Evolutionary conservation across 1,139 yeast genomes (phyloP), one percentile per base, ranked within the genome.

Genomic region (Tardiomyces blankii): DNA sequence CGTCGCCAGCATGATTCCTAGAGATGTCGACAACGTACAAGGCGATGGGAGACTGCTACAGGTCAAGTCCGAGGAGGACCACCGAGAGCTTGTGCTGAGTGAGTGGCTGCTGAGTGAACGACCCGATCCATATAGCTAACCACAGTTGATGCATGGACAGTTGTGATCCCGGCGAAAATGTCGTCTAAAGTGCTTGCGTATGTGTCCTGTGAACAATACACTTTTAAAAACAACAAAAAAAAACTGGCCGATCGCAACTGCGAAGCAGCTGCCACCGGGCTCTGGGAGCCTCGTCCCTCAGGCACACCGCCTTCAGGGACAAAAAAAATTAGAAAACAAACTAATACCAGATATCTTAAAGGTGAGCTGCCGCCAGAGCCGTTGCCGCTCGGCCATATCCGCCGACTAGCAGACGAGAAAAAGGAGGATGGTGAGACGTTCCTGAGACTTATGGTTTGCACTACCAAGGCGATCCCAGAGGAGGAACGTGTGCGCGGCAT

Each of bases 101-200:
- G 56, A 41, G 64, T 53, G 11, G 25, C 21, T 1, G 21, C 23
- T 30, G 21, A 19, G 14, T 32, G 14, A 19, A 18, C 2, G 33
- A 43, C 43, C 40, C 21, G 25, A 7, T n/a, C 23, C 11, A 23
- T 12, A 14, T 27, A 25, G 18, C 27, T 41, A 13, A 14, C 30
- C 28, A 13, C 45, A 55, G 62, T 70, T 2, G 62, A 66, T 3
- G 81, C 75, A 1, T 85, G 94, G 93, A 67, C 77, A 1, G 64
- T 74, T 5, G 63, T 63, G 27, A 70, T 78, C 7, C 60, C 68
- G 7, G 77, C 82, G 0, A 60, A 56, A 47, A 58, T 63, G 11
- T 72, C 81, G 9, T 55, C 66, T 12, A 47, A 52, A 30, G 57
- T 69, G 13, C 56, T 72, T 18, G 58, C 58, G 53, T 61, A 49